Base-by-base conservation (phyloP, 225 moss, liverwort and hornwort genomes). In the Pseudisothecium myosuroides region DNA sequence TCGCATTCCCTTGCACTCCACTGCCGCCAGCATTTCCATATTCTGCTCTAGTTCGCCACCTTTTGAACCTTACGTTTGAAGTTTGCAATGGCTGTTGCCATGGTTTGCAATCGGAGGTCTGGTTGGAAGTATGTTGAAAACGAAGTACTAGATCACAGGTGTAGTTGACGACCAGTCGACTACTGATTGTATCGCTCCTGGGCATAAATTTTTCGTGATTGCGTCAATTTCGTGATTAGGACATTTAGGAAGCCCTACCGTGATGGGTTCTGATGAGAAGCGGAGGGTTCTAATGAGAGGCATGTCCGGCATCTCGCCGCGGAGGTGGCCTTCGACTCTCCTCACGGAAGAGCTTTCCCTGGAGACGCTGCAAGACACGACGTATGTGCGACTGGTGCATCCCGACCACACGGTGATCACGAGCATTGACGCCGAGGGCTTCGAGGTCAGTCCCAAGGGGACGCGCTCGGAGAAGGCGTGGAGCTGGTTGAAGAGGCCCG, bases 401-500 rank as follows among this genome's bases (percentile, higher is more conserved):
- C 39, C 61, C 8, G 87, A 81, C n/a, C 75, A 81, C 34, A 62
- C 82, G 15, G 83, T 76, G 37, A 69, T 90, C 78, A 15, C 82
- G 62, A 62, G 90, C 55, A n/a, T 85, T 36, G 84, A 64, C 63
- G 52, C 9, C 17, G 76, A 27, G 27, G 83, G 43, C 29, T 82
- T 82, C 69, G 86, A 83, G 77, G 82, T 76, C 37, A 69, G 82
- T 22, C 61, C 39, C 13, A 87, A 60, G 84, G 87, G 67, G 10
- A 87, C 90, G 50, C 41, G 88, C 54, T 83, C 84, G 11, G 91
- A 83, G 83, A 83, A 76, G 82, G 82, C 82, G 59, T 92, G 90
- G 90, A 85, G 88, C 23, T 92, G 88, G 92, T 76, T 90, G 82
- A 90, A 82, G 82, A 85, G 47, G 29, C 86, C 83, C 19, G 63